Conservation (phyloP, 768 basidiomycete species). For the Rubroboletus pulcherrimus region DNA sequence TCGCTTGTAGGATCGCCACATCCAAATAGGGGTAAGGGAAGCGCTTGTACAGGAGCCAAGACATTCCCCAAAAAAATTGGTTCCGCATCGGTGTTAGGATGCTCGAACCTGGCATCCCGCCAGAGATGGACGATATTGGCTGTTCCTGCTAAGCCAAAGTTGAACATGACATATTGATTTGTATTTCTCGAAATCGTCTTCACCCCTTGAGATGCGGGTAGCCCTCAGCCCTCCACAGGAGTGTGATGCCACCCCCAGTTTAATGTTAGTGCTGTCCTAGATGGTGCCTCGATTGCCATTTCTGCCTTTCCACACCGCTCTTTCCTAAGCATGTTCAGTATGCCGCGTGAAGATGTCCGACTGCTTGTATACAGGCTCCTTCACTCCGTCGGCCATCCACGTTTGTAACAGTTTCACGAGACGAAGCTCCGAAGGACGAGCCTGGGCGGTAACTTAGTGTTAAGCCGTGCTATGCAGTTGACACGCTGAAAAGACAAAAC, state of each 20-base stretch:
- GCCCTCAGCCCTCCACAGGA: not conserved
- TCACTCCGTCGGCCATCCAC: not conserved
- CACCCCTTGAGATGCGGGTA: not conserved
- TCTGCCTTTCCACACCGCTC: not conserved
- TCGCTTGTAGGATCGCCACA: not conserved
- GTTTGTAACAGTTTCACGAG: not conserved
- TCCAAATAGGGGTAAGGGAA: not conserved
- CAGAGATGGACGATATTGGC: not conserved
- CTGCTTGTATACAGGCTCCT: not conserved
- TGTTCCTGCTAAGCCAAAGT: not conserved
- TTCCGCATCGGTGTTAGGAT: not conserved
- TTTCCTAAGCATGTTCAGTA: not conserved
- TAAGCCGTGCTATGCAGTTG: not conserved
- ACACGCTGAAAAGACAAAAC: not conserved
- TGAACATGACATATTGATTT: not conserved
- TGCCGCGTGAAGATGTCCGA: not conserved
- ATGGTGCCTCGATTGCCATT: not conserved
- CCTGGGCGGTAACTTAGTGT: not conserved
- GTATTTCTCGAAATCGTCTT: not conserved
- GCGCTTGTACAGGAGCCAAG: too few relatives aligned
- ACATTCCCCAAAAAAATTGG: not conserved
- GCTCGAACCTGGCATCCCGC: not conserved
- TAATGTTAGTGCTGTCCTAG: not conserved
- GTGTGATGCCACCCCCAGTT: not conserved
- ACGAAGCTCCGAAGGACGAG: not conserved